These are phyloP conservation scores for Penicillium sp. DNA, from an alignment of 2,329 filamentous ascomycete genomes.

Conservation along the genomic window DNA sequence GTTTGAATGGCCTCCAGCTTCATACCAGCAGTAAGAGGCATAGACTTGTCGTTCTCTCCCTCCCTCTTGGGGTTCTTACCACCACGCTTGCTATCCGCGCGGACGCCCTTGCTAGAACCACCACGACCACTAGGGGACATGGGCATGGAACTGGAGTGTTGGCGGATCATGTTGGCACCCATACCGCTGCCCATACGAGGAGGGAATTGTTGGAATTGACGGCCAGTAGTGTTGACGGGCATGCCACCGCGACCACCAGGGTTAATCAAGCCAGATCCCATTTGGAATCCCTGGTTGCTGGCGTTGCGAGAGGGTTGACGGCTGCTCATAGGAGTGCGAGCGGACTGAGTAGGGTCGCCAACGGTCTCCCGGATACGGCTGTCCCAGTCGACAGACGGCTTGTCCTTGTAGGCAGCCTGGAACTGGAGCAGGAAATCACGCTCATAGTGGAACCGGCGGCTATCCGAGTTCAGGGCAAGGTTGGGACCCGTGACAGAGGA, in stretches of 20 bases:
- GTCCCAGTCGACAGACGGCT: constrained; percentile 92
- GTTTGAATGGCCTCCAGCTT: constrained; percentile 77
- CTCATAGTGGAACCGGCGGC: constrained; percentile 89
- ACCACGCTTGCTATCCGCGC: constrained; percentile 25
- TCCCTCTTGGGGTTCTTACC: constrained; percentile 56
- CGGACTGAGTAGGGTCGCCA: constrained; percentile 66
- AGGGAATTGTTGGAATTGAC: background rate
- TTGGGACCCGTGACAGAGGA: constrained; percentile 84
- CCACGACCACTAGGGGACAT: constrained; percentile 65
- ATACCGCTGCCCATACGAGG: constrained; percentile 62
- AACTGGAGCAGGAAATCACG: constrained; percentile 95
- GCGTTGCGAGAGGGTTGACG: constrained; percentile 51
- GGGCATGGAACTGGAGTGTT: constrained; percentile 53
- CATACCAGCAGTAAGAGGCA: constrained; percentile 84
- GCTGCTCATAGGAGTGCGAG: constrained; percentile 49
- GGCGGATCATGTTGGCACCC: constrained; percentile 62
- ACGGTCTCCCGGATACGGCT: constrained; percentile 81
- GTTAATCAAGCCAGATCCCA: constrained; percentile 65
- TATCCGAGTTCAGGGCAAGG: constrained; percentile 79
- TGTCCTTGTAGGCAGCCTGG: constrained; percentile 93
- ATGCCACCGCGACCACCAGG: constrained; percentile 55
- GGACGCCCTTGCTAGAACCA: constrained; percentile 44
- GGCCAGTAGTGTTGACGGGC: constrained; percentile 68
- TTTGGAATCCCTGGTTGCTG: constrained; percentile 49
- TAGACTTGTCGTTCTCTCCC: constrained; percentile 73